These are phyloP conservation scores for Candida chilensis DNA, from an alignment of 805 yeast genomes.

Conservation along the genomic window DNA sequence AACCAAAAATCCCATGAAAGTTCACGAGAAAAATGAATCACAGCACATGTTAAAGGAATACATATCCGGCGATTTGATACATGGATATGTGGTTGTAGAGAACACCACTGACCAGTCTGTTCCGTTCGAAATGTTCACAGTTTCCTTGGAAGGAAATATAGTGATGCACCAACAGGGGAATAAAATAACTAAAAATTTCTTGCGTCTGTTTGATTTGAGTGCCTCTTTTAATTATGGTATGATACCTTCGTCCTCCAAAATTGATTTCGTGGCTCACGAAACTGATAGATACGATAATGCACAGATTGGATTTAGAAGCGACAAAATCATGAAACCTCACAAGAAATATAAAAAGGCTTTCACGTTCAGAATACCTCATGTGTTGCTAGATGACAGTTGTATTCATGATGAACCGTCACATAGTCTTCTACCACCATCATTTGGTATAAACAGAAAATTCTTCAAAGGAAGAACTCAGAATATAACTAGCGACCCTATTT, in stretches of 20 bases:
- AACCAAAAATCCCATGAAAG: too few species aligned
- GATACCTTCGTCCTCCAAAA: constrained; percentile 9
- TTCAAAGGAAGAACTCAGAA: constrained; percentile 10
- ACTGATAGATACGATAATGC: too few species aligned
- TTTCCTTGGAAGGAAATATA: constrained; percentile 43
- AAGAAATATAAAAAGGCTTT: neutral
- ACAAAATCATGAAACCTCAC: too few species aligned
- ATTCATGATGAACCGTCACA: constrained; percentile 18
- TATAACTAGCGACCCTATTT: constrained; percentile 18
- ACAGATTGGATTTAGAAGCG: too few species aligned
- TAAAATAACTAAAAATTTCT: constrained; percentile 22
- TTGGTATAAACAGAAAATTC: constrained; percentile 23
- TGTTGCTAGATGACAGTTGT: too few species aligned
- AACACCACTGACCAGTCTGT: constrained; percentile 30
- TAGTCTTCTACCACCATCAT: constrained; percentile 25
- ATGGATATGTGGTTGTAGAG: constrained; percentile 41
- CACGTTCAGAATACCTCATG: too few species aligned
- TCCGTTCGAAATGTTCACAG: constrained; percentile 55
- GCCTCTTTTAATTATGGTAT: constrained; percentile 39
- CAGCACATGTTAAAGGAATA: constrained; percentile 53
- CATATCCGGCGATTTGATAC: constrained; percentile 57
- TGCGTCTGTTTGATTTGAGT: constrained; percentile 40
- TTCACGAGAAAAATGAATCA: too few species aligned
- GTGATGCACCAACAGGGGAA: constrained; percentile 13
- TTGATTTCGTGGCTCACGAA: too few species aligned